A percentile compares a stretch with the other conserved stretches of the same genome.
Evolutionary conservation across 257 asterid genomes (phyloP).

Genomic region (Solanum clarkiae): DNA sequence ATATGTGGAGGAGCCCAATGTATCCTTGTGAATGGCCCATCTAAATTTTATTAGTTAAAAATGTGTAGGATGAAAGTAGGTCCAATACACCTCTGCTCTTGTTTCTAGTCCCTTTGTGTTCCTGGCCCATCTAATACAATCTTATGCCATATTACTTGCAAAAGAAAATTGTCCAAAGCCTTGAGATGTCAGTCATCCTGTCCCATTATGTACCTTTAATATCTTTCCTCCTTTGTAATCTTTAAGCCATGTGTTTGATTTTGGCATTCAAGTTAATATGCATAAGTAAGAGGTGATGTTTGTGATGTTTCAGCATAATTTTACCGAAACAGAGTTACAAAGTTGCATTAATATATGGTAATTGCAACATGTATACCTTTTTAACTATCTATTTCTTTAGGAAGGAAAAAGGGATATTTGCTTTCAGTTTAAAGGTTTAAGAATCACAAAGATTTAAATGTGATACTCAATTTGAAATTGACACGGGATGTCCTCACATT

Average conservation of each 20-base stretch:
- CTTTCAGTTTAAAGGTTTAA: background rate
- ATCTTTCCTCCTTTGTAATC: background rate
- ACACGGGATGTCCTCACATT: background rate
- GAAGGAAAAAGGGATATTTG: background rate
- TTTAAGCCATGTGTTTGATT: background rate
- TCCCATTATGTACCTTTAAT: background rate
- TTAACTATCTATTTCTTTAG: background rate
- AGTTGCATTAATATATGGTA: background rate
- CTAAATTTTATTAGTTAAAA: background rate
- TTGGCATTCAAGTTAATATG: background rate
- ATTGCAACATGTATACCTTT: background rate
- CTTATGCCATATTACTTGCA: background rate
- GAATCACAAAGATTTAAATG: background rate
- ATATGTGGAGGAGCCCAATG: background rate
- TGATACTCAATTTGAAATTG: background rate
- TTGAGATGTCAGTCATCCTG: background rate
- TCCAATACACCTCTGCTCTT: background rate
- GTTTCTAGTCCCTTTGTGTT: background rate
- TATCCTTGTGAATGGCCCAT: background rate
- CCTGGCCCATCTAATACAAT: background rate
- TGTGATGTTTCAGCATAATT: background rate
- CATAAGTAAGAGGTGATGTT: background rate
- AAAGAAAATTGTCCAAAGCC: background rate
- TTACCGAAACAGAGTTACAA: background rate
- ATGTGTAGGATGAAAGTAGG: background rate